Evolutionary conservation across 2,329 filamentous ascomycete species (phyloP).

Genomic region (Huntiella abstrusa): DNA sequence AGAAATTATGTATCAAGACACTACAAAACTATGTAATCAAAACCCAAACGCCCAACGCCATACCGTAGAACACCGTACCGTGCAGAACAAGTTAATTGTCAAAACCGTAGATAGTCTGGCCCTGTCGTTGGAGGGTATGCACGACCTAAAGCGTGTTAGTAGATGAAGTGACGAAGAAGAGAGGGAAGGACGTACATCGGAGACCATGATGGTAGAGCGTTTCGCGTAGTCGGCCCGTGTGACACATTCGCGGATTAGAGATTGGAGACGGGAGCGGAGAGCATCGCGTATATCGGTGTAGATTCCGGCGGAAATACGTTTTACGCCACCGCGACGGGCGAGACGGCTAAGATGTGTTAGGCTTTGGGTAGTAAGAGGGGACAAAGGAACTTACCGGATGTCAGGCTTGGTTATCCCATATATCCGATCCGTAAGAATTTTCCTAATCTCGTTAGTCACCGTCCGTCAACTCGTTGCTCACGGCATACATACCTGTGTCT

Average conservation of each 20-base stretch:
- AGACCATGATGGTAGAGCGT: conserved; percentile 42
- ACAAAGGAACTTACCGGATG: conserved; percentile 26
- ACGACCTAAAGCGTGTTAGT: conserved; percentile 28
- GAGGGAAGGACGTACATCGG: conserved; percentile 30
- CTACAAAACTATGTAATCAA: neutral
- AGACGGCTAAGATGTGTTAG: conserved; percentile 33
- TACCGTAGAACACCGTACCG: neutral
- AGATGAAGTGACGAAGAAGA: neutral
- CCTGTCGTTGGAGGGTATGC: conserved; percentile 27
- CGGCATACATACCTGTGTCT: neutral
- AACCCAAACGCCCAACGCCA: neutral
- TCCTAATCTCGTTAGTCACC: neutral
- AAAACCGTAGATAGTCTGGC: conserved; percentile 39
- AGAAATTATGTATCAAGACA: neutral
- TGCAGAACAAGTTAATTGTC: conserved; percentile 17
- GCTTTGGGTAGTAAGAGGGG: neutral
- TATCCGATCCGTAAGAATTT: neutral
- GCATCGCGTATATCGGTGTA: conserved; percentile 41
- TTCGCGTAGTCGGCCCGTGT: conserved; percentile 33
- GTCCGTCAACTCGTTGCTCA: neutral
- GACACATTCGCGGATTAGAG: conserved; percentile 30
- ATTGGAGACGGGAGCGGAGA: conserved; percentile 29
- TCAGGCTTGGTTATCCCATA: conserved; percentile 28
- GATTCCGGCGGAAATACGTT: conserved; percentile 45
- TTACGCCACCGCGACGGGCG: conserved; percentile 58